A percentile compares a stretch with the other conserved stretches of the same genome.
Evolutionary conservation across 1,284 basidiomycete genomes (phyloP).

Genomic region (Meripilus lineatus): DNA sequence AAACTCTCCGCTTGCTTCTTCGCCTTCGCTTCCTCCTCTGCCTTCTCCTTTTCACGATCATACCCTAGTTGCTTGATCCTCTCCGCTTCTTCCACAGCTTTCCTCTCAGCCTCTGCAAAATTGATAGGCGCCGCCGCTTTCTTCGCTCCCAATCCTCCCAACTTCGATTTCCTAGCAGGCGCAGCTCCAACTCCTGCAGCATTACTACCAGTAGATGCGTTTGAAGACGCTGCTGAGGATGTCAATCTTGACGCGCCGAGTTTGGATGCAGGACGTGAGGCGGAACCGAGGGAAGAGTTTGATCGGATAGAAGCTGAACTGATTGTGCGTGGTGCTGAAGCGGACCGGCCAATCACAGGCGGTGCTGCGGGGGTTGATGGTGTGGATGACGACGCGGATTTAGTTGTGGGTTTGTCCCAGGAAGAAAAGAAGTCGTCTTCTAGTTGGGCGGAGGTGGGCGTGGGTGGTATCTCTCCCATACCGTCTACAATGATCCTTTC

Average conservation of each 20-base stretch:
- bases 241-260: conserved; percentile 49
- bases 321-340: conserved; percentile 54
- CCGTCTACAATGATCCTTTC: conserved; percentile 79
- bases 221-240: conserved; percentile 12
- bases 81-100: conserved; percentile 86
- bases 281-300: conserved; percentile 31
- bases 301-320: conserved; percentile 59
- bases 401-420: conserved; percentile 83
- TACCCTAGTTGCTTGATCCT: conserved; percentile 86
- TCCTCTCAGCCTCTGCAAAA: conserved; percentile 88
- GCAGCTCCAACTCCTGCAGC: conserved; percentile 29
- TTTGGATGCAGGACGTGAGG: conserved; percentile 35
- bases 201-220: not conserved
- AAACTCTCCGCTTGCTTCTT: conserved; percentile 49
- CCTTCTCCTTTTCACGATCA: conserved; percentile 76
- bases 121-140: conserved; percentile 77
- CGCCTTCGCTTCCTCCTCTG: conserved; percentile 57
- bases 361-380: conserved; percentile 51
- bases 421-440: conserved; percentile 95
- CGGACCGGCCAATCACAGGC: conserved; percentile 49
- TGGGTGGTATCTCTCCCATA: conserved; percentile 40
- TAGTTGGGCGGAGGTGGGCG: conserved; percentile 36
- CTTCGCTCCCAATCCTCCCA: conserved; percentile 83
- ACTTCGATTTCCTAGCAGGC: conserved; percentile 59
- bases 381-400: conserved; percentile 38